Evolutionary conservation across 805 yeast species (phyloP).

Genomic region (Candida dajiaensis): DNA sequence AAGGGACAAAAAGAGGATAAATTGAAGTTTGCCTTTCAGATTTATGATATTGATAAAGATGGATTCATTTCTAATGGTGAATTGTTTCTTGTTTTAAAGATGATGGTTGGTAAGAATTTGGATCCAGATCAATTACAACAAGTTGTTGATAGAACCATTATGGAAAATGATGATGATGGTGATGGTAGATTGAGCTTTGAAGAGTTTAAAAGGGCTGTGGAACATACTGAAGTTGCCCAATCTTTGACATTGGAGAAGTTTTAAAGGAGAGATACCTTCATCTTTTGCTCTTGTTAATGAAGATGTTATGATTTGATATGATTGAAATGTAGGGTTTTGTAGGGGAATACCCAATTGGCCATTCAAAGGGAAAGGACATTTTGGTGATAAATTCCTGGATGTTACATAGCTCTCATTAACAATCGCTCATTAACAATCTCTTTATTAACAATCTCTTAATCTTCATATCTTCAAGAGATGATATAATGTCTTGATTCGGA

Average conservation of each 20-base stretch:
- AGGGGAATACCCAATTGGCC: too few relatives aligned
- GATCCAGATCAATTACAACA: constrained; percentile 88
- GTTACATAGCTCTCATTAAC: too few relatives aligned
- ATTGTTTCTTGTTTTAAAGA: constrained; percentile 80
- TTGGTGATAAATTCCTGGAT: too few relatives aligned
- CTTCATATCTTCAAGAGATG: too few relatives aligned
- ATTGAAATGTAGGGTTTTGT: background rate
- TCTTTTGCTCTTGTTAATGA: too few relatives aligned
- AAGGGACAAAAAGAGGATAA: constrained; percentile 78
- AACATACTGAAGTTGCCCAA: constrained; percentile 50
- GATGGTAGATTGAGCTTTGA: constrained; percentile 82
- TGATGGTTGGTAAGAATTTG: constrained; percentile 94
- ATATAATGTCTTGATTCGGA: too few relatives aligned
- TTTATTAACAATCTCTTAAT: too few relatives aligned
- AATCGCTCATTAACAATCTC: too few relatives aligned
- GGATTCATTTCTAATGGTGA: constrained; percentile 96
- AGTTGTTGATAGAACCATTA: constrained; percentile 91
- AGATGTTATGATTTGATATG: too few relatives aligned
- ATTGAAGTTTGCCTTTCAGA: constrained; percentile 81
- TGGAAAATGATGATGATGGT: constrained; percentile 86
- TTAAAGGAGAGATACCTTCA: too few relatives aligned
- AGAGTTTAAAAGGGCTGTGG: constrained; percentile 71
- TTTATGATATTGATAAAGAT: constrained; percentile 93
- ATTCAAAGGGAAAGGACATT: too few relatives aligned
- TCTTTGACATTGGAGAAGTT: constrained; percentile 49